Evolutionary conservation across 2,329 filamentous ascomycete genomes (phyloP).

Genomic region (Botrytis tulipae): DNA sequence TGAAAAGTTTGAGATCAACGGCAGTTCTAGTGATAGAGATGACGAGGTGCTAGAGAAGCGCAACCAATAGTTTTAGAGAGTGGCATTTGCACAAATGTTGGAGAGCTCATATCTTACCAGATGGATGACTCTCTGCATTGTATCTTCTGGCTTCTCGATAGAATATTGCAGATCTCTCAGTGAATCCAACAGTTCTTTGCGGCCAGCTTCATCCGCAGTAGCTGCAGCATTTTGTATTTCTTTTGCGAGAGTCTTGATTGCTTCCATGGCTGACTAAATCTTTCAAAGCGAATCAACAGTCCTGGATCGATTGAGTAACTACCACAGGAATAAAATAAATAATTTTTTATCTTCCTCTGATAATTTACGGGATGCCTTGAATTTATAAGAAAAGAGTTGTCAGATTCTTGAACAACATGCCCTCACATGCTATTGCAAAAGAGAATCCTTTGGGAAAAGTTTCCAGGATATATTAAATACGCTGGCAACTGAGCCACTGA

Average conservation of each 20-base stretch:
- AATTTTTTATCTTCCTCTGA: too few relatives aligned
- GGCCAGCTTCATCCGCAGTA: not conserved
- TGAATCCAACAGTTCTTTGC: not conserved
- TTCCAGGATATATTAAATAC: too few relatives aligned
- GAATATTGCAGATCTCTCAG: slow-evolving; percentile 11
- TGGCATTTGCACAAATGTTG: not conserved
- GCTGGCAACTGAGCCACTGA: too few relatives aligned
- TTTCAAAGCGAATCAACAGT: rapidly evolving
- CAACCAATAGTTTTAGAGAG: not conserved
- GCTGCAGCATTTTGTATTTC: not conserved
- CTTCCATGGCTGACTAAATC: not conserved
- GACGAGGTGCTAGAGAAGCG: not conserved
- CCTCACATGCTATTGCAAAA: too few relatives aligned
- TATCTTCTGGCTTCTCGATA: slow-evolving; percentile 16
- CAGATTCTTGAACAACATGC: too few relatives aligned
- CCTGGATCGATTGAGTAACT: not conserved
- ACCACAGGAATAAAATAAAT: not conserved
- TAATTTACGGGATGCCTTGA: too few relatives aligned
- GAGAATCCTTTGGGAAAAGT: too few relatives aligned
- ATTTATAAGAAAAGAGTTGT: too few relatives aligned
- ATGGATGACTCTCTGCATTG: slow-evolving; percentile 12
- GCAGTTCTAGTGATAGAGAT: slow-evolving; percentile 4
- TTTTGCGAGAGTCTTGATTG: not conserved
- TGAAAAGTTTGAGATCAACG: not conserved
- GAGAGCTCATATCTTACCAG: not conserved